Conservation (phyloP, 768 basidiomycete genomes). For the Boletus reticulatus region DNA sequence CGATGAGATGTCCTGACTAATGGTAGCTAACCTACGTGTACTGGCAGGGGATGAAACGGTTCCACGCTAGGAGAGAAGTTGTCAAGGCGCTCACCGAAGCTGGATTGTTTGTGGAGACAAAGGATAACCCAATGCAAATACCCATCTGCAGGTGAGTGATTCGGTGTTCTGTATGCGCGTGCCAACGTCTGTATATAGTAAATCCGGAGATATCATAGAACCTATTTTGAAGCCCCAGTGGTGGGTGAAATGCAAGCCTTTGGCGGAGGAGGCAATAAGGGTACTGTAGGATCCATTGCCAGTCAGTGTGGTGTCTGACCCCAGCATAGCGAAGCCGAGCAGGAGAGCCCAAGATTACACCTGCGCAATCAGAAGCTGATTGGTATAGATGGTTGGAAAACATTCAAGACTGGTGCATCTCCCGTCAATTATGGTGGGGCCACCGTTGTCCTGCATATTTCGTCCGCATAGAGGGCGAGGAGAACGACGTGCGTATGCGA, state of each 20-base stretch:
- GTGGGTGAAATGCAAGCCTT: conserved; percentile 94
- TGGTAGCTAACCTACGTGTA: background rate
- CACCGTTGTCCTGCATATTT: conserved; percentile 96
- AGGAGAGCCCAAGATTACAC: conserved; percentile 81
- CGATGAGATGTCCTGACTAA: background rate
- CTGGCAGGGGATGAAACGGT: conserved; percentile 90
- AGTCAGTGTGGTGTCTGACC: background rate
- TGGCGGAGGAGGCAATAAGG: conserved; percentile 88
- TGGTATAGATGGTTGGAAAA: conserved; percentile 96
- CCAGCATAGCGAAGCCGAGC: conserved; percentile 71
- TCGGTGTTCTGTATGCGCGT: background rate
- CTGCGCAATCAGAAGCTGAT: conserved; percentile 85
- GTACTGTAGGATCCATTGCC: conserved; percentile 37
- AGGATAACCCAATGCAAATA: conserved; percentile 97
- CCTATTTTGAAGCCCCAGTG: conserved; percentile 95
- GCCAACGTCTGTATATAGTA: conserved; percentile 44
- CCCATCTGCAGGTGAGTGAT: conserved; percentile 76
- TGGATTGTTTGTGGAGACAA: conserved; percentile 85
- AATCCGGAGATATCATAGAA: conserved; percentile 97
- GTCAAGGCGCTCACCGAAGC: conserved; percentile 80
- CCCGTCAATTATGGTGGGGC: conserved; percentile 99
- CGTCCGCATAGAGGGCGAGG: conserved; percentile 75
- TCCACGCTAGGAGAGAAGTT: conserved; percentile 86
- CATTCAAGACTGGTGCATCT: conserved; percentile 99
- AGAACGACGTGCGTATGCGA: conserved; percentile 53